A percentile compares a stretch with the other conserved stretches of the same genome.
phyloP scores from a whole-genome alignment of 768 basidiomycete genomes.

The Filobasidium floriforme region DNA sequence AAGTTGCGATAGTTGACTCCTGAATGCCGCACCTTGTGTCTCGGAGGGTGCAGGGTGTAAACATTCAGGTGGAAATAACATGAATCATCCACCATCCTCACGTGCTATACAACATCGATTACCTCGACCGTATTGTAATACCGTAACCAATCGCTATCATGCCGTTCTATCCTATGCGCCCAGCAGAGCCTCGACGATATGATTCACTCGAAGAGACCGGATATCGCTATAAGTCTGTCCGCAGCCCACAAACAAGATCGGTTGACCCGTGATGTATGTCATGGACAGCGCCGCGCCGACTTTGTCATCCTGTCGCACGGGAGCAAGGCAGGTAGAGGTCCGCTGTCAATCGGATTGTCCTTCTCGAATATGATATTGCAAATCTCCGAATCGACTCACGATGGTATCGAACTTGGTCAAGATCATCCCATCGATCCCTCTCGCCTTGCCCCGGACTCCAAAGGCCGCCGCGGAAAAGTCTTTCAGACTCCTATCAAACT shows the following conservation, averaged over 20 bases:
- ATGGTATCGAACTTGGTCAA: constrained; percentile 99
- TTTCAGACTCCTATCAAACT: constrained; percentile 87
- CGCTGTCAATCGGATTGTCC: too few species aligned
- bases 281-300: constrained; percentile 97
- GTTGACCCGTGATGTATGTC: constrained; percentile 98
- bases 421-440: constrained; percentile 96
- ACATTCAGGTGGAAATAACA: background rate
- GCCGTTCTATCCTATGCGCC: background rate
- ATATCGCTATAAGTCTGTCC: constrained; percentile 97
- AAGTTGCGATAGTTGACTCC: too few species aligned
- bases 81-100: background rate
- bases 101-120: background rate
- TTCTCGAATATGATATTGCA: too few species aligned
- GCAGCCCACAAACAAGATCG: constrained; percentile 95
- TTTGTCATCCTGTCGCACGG: constrained; percentile 50
- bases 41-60: too few species aligned
- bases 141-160: background rate
- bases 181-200: constrained; percentile 88
- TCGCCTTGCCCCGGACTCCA: constrained; percentile 39
- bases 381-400: constrained; percentile 47
- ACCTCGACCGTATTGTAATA: background rate
- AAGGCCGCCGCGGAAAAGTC: constrained; percentile 67
- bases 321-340: constrained; percentile 7
- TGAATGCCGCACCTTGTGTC: too few species aligned
- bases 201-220: constrained; percentile 76